A percentile compares a stretch with the other conserved stretches of the same genome.
Evolutionary conservation across 1,284 basidiomycete genomes (phyloP).

Genomic region (Cystobasidiaceae sp.): DNA sequence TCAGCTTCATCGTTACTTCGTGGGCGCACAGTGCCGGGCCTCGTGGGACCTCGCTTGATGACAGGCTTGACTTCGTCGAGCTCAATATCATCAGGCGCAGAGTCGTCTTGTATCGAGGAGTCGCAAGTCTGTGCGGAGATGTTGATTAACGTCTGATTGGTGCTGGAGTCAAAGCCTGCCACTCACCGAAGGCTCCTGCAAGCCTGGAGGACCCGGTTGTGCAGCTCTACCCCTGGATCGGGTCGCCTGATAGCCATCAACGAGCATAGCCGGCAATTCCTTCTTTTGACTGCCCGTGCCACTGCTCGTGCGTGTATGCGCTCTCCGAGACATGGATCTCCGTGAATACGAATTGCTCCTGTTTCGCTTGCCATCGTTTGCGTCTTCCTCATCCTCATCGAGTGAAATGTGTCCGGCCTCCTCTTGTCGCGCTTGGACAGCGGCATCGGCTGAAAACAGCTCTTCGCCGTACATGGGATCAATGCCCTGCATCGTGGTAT

Average conservation of each 20-base stretch:
- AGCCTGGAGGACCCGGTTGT: neutral
- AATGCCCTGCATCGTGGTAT: too few species aligned
- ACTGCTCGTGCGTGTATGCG: neutral
- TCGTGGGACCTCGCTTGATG: neutral
- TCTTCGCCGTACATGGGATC: too few species aligned
- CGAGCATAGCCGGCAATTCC: neutral
- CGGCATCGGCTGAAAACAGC: too few species aligned
- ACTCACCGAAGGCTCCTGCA: conserved; percentile 4
- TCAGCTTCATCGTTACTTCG: neutral
- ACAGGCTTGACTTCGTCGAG: neutral
- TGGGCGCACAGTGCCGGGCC: neutral
- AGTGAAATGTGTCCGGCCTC: too few species aligned
- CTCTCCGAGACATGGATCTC: neutral
- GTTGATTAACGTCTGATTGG: neutral
- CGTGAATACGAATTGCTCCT: neutral
- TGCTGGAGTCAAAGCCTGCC: neutral
- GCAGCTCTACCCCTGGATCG: neutral
- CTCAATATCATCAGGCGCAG: neutral
- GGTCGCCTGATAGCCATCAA: conserved; percentile 1
- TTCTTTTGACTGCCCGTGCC: neutral
- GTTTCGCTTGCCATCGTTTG: neutral
- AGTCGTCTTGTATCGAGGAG: conserved; percentile 2
- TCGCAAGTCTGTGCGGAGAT: neutral
- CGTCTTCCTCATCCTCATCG: neutral
- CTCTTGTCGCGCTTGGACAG: too few species aligned